These are phyloP conservation scores for Melanomma pulvis-pyrius DNA, from an alignment of 495 filamentous ascomycete species.

Conservation along the genomic window DNA sequence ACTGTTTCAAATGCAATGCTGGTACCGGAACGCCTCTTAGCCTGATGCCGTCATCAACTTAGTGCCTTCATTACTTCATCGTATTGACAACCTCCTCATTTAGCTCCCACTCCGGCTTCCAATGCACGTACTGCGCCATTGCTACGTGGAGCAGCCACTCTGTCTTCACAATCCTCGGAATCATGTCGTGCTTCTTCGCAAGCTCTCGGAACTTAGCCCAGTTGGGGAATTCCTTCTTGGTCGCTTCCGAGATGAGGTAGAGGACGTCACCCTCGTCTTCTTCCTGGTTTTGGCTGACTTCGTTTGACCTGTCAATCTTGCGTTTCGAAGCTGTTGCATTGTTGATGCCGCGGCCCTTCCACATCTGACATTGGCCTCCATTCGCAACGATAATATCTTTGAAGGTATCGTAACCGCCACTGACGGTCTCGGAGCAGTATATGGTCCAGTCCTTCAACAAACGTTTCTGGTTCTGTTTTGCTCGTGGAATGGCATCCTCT, in stretches of 20 bases:
- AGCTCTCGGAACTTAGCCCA: conserved; percentile 81
- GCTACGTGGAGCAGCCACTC: conserved; percentile 91
- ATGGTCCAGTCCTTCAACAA: conserved; percentile 74
- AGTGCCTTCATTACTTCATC: not conserved
- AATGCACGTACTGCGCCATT: conserved; percentile 76
- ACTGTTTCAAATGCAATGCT: conserved; percentile 9
- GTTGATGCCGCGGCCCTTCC: conserved; percentile 62
- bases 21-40: not conserved
- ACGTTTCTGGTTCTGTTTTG: conserved; percentile 71
- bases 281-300: conserved; percentile 53
- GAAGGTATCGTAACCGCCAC: conserved; percentile 80
- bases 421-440: conserved; percentile 76
- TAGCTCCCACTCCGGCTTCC: conserved; percentile 62
- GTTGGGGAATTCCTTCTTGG: conserved; percentile 66
- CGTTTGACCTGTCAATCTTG: conserved; percentile 40
- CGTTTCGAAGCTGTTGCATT: conserved; percentile 55
- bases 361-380: conserved; percentile 79
- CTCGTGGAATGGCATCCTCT: conserved; percentile 63
- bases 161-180: conserved; percentile 72
- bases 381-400: conserved; percentile 83
- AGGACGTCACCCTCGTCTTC: conserved; percentile 57
- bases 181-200: conserved; percentile 69
- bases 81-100: conserved; percentile 35
- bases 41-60: not conserved
- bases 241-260: conserved; percentile 36